Evolutionary conservation across 345 rosid species (phyloP).

Genomic region (Boechera stricta): DNA sequence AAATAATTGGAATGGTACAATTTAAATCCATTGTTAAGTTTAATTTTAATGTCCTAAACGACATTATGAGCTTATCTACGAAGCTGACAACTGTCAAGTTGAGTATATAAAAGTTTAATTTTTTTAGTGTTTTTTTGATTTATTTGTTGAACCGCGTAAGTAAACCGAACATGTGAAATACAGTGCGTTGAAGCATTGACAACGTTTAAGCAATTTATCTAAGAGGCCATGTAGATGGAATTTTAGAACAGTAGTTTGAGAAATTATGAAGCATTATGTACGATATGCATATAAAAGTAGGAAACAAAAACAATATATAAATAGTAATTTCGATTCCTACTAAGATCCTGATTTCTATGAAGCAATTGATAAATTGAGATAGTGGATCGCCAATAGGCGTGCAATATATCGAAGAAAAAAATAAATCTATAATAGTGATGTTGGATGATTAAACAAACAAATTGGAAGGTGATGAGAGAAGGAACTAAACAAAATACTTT

Average conservation of each 20-base stretch:
- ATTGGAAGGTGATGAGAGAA: too few species aligned
- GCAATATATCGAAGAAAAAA: background rate
- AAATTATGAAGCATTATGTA: background rate
- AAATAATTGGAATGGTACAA: background rate
- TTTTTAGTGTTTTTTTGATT: too few species aligned
- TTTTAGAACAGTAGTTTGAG: background rate
- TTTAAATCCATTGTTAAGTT: background rate
- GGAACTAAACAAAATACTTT: background rate
- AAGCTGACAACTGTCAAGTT: background rate
- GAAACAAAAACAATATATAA: background rate
- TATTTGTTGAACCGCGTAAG: too few species aligned
- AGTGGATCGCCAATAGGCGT: constrained; percentile 23
- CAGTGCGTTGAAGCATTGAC: too few species aligned
- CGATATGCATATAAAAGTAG: background rate
- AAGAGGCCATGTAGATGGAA: too few species aligned
- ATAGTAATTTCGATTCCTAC: background rate
- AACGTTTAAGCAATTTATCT: too few species aligned
- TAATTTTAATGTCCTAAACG: background rate
- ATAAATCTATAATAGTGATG: background rate
- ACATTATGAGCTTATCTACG: background rate
- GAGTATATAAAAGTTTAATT: too few species aligned
- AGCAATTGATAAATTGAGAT: background rate
- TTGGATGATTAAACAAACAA: constrained; percentile 20
- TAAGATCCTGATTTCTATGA: background rate
- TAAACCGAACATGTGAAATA: too few species aligned